Conservation (phyloP, 2,329 filamentous ascomycete genomes). For the Phyllosticta citriasiana region DNA sequence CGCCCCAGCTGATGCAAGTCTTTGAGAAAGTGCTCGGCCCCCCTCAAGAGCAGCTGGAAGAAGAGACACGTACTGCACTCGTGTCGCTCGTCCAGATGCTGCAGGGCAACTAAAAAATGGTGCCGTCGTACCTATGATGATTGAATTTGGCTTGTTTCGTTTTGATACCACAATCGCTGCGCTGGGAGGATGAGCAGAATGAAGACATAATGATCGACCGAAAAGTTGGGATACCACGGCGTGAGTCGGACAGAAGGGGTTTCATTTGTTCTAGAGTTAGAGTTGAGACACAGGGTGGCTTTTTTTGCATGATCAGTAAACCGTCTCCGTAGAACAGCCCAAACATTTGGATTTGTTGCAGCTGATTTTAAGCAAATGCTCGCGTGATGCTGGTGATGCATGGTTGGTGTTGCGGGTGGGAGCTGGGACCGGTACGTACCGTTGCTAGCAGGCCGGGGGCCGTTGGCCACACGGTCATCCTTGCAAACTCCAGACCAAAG, state of each 20-base stretch:
- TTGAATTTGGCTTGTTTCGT: conserved; percentile 4
- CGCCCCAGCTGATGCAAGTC: conserved; percentile 57
- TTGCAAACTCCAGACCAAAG: neutral
- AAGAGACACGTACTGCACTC: conserved; percentile 58
- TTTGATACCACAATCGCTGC: conserved; percentile 10
- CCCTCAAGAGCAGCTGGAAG: conserved; percentile 66
- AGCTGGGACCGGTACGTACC: neutral
- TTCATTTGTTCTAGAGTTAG: neutral
- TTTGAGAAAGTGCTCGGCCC: conserved; percentile 63
- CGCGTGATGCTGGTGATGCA: neutral
- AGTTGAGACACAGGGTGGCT: neutral
- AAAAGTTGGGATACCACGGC: neutral
- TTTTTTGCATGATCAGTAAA: neutral
- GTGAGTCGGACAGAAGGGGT: neutral
- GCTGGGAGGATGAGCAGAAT: conserved; percentile 2
- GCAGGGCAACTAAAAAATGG: conserved; percentile 22
- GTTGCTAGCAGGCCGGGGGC: neutral
- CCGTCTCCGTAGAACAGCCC: neutral
- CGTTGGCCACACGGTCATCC: neutral
- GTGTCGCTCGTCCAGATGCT: conserved; percentile 51
- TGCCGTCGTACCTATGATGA: conserved; percentile 1
- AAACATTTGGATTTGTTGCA: neutral
- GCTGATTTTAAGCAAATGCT: neutral
- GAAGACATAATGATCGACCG: conserved; percentile 1
- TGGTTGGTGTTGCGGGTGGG: neutral